Conservation (phyloP, 2,329 filamentous ascomycete genomes). For the Xylariaceae sp. region DNA sequence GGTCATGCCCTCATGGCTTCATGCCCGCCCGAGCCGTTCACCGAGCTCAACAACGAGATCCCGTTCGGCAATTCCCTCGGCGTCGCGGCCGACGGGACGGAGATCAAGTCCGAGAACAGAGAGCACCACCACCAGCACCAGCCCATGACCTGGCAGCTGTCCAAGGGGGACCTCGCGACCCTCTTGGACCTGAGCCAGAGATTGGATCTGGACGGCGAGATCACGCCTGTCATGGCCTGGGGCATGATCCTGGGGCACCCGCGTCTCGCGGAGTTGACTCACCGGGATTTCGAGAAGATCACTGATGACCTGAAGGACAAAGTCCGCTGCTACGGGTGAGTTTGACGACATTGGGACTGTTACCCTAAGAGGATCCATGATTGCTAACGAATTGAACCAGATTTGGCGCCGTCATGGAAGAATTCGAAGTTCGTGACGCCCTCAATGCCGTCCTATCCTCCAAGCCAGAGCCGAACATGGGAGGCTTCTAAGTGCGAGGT, state of each 20-base stretch:
- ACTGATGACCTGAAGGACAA: slow-evolving; percentile 71
- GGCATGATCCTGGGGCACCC: slow-evolving; percentile 72
- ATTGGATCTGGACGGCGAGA: slow-evolving; percentile 79
- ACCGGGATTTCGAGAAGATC: slow-evolving; percentile 65
- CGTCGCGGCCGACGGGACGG: slow-evolving; percentile 10
- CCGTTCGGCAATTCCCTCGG: slow-evolving; percentile 47
- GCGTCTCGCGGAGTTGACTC: slow-evolving; percentile 59
- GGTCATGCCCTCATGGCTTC: slow-evolving; percentile 93
- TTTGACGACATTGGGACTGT: not conserved
- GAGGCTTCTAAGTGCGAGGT: slow-evolving; percentile 18
- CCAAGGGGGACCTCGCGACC: slow-evolving; percentile 69
- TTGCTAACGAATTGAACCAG: slow-evolving; percentile 33
- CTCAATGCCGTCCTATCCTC: slow-evolving; percentile 64
- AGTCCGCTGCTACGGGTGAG: slow-evolving; percentile 87
- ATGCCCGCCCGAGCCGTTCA: slow-evolving; percentile 66
- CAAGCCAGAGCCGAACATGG: slow-evolving; percentile 40
- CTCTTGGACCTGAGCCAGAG: slow-evolving; percentile 79
- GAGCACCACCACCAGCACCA: slow-evolving; percentile 28
- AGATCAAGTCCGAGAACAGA: slow-evolving; percentile 43
- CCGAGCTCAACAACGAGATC: slow-evolving; percentile 44
- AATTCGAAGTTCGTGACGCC: slow-evolving; percentile 70
- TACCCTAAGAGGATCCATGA: not conserved
- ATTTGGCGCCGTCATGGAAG: slow-evolving; percentile 60
- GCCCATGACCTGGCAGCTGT: slow-evolving; percentile 74
- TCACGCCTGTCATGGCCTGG: slow-evolving; percentile 95